Evolutionary conservation across 768 basidiomycete species (phyloP).

Genomic region (Boletus vermiculosoides): DNA sequence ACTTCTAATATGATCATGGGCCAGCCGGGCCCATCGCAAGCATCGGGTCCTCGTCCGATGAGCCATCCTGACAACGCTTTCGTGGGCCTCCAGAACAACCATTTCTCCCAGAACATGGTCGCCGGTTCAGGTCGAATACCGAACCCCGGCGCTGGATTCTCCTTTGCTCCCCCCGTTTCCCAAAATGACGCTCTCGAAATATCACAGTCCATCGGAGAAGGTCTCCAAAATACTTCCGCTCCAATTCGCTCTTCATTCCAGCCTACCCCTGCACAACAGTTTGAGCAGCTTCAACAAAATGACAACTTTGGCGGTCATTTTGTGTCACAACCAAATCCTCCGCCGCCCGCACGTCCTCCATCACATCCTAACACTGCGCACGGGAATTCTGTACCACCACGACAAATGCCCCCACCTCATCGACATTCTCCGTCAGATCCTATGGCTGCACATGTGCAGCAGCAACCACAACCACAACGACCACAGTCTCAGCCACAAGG

Average conservation of each 20-base stretch:
- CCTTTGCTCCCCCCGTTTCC: conserved; percentile 50
- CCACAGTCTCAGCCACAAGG: conserved; percentile 63
- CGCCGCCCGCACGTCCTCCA: conserved; percentile 43
- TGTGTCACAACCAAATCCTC: conserved; percentile 38
- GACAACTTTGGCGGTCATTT: conserved; percentile 37
- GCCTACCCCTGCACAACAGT: conserved; percentile 63
- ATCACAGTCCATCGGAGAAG: conserved; percentile 41
- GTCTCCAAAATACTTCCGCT: conserved; percentile 39
- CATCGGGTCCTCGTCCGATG: conserved; percentile 37
- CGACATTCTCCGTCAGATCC: conserved; percentile 52
- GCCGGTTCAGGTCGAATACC: conserved; percentile 37
- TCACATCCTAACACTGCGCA: conserved; percentile 39
- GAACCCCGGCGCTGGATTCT: conserved; percentile 34
- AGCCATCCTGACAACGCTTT: conserved; percentile 47
- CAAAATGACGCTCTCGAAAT: conserved; percentile 49
- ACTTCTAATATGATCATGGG: conserved; percentile 31
- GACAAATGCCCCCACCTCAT: conserved; percentile 35
- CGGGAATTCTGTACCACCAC: conserved; percentile 32
- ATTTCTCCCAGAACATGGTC: conserved; percentile 33
- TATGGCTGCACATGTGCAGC: conserved; percentile 37
- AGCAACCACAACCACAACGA: conserved; percentile 46
- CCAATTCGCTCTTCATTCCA: conserved; percentile 43
- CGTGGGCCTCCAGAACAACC: conserved; percentile 41
- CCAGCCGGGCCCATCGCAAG: conserved; percentile 32
- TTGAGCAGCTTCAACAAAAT: conserved; percentile 51